Percentiles rank a stretch among this genome's conserved stretches.
Evolutionary conservation across 2,329 filamentous ascomycete species (phyloP).

Genomic region (Claviceps cyperi): DNA sequence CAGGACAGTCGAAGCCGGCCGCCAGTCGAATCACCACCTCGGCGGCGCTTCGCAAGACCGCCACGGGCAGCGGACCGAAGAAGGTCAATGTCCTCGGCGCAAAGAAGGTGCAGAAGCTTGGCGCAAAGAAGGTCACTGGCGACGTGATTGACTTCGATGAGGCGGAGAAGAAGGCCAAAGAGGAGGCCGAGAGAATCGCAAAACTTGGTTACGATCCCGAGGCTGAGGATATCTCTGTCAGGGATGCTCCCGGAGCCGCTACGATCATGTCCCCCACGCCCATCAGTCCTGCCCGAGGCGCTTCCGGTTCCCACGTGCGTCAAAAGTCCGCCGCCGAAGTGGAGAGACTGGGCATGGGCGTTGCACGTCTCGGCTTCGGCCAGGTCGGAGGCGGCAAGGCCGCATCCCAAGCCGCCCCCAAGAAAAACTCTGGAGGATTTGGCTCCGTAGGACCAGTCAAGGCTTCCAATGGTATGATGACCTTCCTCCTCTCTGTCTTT

Average conservation of each 20-base stretch:
- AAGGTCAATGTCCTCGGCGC: slow-evolving; percentile 77
- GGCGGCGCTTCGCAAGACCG: slow-evolving; percentile 66
- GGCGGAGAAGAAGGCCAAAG: slow-evolving; percentile 91
- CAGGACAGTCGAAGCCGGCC: slow-evolving; percentile 41
- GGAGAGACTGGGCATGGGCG: slow-evolving; percentile 80
- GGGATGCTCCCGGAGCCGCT: slow-evolving; percentile 36
- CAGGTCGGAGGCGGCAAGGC: slow-evolving; percentile 56
- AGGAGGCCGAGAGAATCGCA: slow-evolving; percentile 90
- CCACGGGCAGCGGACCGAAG: slow-evolving; percentile 48
- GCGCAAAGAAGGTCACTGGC: slow-evolving; percentile 75
- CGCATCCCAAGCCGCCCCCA: slow-evolving; percentile 34
- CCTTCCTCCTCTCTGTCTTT: neutral
- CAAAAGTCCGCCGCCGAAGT: slow-evolving; percentile 63
- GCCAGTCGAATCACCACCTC: slow-evolving; percentile 64
- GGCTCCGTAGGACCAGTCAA: slow-evolving; percentile 70
- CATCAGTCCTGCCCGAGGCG: slow-evolving; percentile 47
- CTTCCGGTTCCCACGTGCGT: slow-evolving; percentile 39
- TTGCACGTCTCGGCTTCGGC: slow-evolving; percentile 74
- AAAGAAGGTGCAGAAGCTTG: slow-evolving; percentile 74
- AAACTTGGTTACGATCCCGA: slow-evolving; percentile 93
- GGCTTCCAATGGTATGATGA: slow-evolving; percentile 48
- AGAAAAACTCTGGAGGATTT: slow-evolving; percentile 73
- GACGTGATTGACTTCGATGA: slow-evolving; percentile 91
- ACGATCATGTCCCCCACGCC: slow-evolving; percentile 62
- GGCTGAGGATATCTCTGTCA: slow-evolving; percentile 50